A percentile compares a stretch with the other conserved stretches of the same genome.
Evolutionary conservation across 176 grass and related monocot species (phyloP).

Genomic region (Bothriochloa decipiens): DNA sequence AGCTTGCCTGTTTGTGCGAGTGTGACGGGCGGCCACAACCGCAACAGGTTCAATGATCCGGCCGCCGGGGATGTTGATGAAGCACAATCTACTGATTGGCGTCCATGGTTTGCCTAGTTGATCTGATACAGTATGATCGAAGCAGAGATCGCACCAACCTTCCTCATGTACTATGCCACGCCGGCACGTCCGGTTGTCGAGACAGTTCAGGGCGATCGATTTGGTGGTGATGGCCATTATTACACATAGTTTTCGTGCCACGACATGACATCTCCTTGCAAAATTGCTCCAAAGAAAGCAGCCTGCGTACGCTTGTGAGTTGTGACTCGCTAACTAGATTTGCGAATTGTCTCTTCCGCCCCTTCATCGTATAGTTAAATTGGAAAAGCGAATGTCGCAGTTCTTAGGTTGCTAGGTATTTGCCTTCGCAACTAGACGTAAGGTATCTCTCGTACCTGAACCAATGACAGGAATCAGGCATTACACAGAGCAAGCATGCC

Average conservation of each 20-base stretch:
- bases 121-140: background rate
- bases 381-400: too few relatives aligned
- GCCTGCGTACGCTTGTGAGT: too few relatives aligned
- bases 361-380: too few relatives aligned
- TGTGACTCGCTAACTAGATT: too few relatives aligned
- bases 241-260: background rate
- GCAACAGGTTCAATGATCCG: background rate
- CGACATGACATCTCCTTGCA: background rate
- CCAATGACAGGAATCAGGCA: background rate
- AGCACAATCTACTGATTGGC: background rate
- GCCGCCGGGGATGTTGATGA: background rate
- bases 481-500: background rate
- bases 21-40: background rate
- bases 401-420: too few relatives aligned
- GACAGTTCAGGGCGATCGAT: background rate
- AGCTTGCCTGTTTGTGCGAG: conserved; percentile 15
- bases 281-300: too few relatives aligned
- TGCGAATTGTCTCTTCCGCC: too few relatives aligned
- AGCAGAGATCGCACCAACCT: conserved; percentile 31
- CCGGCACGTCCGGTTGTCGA: background rate
- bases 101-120: background rate
- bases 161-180: background rate
- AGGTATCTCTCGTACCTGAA: too few relatives aligned
- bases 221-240: background rate
- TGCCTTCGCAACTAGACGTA: too few relatives aligned